phyloP scores from a whole-genome alignment of 2,329 filamentous ascomycete species.

The Nemania serpens region DNA sequence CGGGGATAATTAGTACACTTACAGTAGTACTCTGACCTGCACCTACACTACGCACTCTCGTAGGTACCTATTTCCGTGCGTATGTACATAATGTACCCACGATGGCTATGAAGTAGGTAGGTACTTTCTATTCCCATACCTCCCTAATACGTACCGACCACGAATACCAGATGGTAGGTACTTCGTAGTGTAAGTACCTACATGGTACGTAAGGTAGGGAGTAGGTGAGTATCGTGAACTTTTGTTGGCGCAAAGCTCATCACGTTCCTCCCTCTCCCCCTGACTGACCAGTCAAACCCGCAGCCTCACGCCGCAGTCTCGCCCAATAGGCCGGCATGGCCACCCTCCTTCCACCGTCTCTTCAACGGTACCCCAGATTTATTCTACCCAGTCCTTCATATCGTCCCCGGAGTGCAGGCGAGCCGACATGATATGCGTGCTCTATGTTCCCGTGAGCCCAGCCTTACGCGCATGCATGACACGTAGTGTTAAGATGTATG shows the following conservation, averaged over 20 bases:
- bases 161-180: no score
- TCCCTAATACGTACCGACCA: no score
- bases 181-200: no score
- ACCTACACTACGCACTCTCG: no score
- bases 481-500: conserved; percentile 15
- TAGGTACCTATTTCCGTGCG: not conserved
- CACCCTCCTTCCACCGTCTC: conserved; percentile 17
- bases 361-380: conserved; percentile 30
- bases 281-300: conserved; percentile 23
- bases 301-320: conserved; percentile 19
- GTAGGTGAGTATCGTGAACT: not conserved
- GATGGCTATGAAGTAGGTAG: no score
- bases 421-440: conserved; percentile 19
- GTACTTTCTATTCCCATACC: no score
- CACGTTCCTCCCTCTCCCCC: conserved; percentile 9
- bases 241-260: not conserved
- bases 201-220: not conserved
- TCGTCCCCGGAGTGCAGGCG: conserved; percentile 19
- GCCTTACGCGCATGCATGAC: conserved; percentile 27
- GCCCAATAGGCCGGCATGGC: conserved; percentile 15
- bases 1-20: conserved; percentile 8
- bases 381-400: conserved; percentile 3
- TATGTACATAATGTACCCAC: no score
- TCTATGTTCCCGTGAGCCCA: conserved; percentile 23
- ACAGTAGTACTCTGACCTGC: no score